Percentiles rank a stretch among this genome's conserved stretches.
Evolutionary conservation across 441 rosid genomes (phyloP).

Genomic region (Brassica balearica): DNA sequence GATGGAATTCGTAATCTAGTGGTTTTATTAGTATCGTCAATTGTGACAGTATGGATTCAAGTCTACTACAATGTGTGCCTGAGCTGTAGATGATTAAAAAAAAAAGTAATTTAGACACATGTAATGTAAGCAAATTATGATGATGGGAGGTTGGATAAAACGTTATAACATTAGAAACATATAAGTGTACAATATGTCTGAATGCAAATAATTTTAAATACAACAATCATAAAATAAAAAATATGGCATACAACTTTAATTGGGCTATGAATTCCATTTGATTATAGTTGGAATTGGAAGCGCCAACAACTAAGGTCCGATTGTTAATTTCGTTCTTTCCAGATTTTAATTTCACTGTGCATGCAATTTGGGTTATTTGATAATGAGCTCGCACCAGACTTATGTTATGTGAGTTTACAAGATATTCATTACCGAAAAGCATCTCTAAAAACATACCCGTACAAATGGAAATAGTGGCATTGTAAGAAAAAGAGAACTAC

Average conservation of each 20-base stretch:
- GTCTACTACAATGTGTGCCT: background rate
- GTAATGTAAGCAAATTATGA: background rate
- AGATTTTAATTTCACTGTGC: background rate
- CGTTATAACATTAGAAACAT: background rate
- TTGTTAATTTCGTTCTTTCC: constrained; percentile 8
- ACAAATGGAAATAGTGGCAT: constrained; percentile 23
- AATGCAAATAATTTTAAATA: background rate
- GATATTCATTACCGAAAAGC: background rate
- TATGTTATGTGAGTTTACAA: constrained; percentile 1
- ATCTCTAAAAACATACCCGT: constrained; percentile 9
- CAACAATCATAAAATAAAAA: background rate
- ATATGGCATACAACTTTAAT: background rate
- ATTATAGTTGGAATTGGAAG: constrained; percentile 2
- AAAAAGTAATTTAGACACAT: background rate
- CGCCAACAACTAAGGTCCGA: background rate
- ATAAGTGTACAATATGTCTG: background rate
- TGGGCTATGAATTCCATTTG: background rate
- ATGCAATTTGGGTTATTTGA: constrained; percentile 3
- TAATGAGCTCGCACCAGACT: background rate
- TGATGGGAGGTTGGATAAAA: background rate
- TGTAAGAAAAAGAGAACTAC: constrained; percentile 44
- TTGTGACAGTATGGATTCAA: background rate
- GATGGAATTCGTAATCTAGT: background rate
- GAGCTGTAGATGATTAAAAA: background rate
- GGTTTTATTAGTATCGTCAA: background rate